Conservation (phyloP, 1,284 basidiomycete genomes). For the Tilletia setariae region DNA sequence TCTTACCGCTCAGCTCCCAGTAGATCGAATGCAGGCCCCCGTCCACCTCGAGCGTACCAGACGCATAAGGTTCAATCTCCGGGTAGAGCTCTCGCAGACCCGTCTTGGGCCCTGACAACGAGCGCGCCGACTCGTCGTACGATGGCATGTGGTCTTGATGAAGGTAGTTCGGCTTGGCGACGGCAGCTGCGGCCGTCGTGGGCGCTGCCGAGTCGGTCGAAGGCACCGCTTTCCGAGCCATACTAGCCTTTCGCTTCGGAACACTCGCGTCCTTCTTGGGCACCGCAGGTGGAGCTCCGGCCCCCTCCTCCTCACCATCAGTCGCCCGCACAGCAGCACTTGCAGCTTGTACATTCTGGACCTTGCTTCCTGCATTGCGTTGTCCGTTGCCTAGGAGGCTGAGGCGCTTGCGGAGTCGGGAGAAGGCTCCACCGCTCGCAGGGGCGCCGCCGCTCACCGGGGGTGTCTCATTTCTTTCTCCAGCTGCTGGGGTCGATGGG, state of each 20-base stretch:
- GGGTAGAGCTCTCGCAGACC: slow-evolving; percentile 37
- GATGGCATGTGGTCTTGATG: slow-evolving; percentile 4
- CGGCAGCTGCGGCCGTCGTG: not conserved
- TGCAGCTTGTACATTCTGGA: not conserved
- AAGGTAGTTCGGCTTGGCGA: not conserved
- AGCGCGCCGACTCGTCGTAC: slow-evolving; percentile 23
- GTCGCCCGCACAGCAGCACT: not conserved
- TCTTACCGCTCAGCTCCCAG: slow-evolving; percentile 45
- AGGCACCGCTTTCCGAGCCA: not conserved
- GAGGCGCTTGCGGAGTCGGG: slow-evolving; percentile 6
- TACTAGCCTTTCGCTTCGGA: slow-evolving; percentile 6
- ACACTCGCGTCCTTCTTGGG: slow-evolving; percentile 2
- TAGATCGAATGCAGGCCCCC: slow-evolving; percentile 36
- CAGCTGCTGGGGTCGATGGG: too few relatives aligned
- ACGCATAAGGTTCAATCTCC: slow-evolving; percentile 41
- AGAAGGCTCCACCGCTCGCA: not conserved
- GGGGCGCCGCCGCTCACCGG: not conserved
- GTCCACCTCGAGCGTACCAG: slow-evolving; percentile 31
- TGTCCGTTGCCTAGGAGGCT: not conserved
- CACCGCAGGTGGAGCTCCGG: not conserved
- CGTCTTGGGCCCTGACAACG: slow-evolving; percentile 31
- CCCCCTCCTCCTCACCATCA: not conserved
- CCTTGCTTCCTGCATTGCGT: not conserved
- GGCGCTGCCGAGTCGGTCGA: not conserved
- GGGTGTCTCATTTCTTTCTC: too few relatives aligned